These are phyloP conservation scores for Dipodascus albidus DNA, from an alignment of 805 yeast genomes.

Conservation along the genomic window DNA sequence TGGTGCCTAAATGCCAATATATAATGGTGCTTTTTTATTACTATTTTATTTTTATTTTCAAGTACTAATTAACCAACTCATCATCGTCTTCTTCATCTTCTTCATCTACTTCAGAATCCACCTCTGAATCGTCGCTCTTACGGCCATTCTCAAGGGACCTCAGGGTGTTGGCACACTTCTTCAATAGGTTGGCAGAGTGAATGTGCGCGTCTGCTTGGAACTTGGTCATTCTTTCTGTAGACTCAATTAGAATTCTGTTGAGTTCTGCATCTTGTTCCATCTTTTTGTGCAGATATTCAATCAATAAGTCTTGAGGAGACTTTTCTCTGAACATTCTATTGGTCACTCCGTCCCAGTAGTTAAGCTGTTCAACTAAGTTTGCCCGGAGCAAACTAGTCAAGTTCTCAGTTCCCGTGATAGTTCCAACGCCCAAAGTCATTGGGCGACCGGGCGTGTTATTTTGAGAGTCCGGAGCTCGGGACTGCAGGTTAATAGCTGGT, in stretches of 20 bases:
- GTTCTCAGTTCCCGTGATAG: not conserved
- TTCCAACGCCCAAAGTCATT: not conserved
- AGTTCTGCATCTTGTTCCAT: not conserved
- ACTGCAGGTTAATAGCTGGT: not conserved
- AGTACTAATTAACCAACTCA: not conserved
- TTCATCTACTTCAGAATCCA: not conserved
- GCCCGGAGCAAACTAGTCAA: not conserved
- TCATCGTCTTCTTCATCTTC: not conserved
- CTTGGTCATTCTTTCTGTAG: not conserved
- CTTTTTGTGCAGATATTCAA: not conserved
- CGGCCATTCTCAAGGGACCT: not conserved
- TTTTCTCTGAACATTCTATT: not conserved
- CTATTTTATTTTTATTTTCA: not conserved
- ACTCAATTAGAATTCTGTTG: not conserved
- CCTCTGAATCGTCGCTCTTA: constrained; percentile 1
- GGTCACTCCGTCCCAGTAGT: not conserved
- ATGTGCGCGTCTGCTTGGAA: not conserved
- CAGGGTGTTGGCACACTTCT: not conserved
- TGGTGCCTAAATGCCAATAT: constrained; percentile 20
- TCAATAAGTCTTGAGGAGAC: not conserved
- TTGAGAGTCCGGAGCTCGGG: not conserved
- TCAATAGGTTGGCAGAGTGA: not conserved
- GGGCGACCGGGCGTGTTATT: not conserved
- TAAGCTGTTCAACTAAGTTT: not conserved
- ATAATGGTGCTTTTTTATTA: not conserved